Evolutionary conservation across 108 stramenopile genomes (phyloP), one percentile per base, ranked within the genome.

Genomic region (Seminavis robusta): DNA sequence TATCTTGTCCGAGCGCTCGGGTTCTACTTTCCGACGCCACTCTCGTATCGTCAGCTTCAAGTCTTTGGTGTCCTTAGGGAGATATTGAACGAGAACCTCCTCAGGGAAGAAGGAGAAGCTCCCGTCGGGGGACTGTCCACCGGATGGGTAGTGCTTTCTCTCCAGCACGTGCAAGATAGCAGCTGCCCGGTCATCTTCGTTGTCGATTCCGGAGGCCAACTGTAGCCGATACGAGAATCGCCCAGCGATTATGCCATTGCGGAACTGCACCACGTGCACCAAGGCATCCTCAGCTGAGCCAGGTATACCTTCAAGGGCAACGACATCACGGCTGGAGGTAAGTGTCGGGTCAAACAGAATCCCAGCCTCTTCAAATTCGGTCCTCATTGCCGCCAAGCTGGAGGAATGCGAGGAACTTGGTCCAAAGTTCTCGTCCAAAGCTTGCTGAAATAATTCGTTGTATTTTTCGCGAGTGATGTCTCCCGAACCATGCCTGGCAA

Each of bases 251-350:
- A 77, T 21, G 10, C 81, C 81, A 5, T 71, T 19, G 10, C 81
- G 76, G 32, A 82, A 70, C 44, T 82, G 81, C 30, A 82, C 32
- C 16, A 82, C 61, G 31, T 71, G 51, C 7, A 78, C 74, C 13
- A 82, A 34, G 20, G 49, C 31, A 28, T 57, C 55, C 24, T 54
- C 54, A n/a, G n/a, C n/a, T n/a, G n/a, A n/a, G n/a, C n/a, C n/a
- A n/a, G n/a, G n/a, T n/a, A n/a, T n/a, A n/a, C n/a, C n/a, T 19
- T 33, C 31, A 26, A 42, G n/a, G 6, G 53, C 66, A 9, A 75
- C 70, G 39, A 78, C 71, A 57, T 82, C 81, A 32, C 81, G 61
- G 34, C 57, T 70, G 34, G 29, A 33, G 37, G 77, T 82, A 61
- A 36, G 52, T 19, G 42, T 21, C 9, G 62, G 66, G 17, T 69